Percentiles rank a stretch among this genome's conserved stretches.
Conservation (phyloP, 441 rosid genomes). For the Erodium trifolium region DNA sequence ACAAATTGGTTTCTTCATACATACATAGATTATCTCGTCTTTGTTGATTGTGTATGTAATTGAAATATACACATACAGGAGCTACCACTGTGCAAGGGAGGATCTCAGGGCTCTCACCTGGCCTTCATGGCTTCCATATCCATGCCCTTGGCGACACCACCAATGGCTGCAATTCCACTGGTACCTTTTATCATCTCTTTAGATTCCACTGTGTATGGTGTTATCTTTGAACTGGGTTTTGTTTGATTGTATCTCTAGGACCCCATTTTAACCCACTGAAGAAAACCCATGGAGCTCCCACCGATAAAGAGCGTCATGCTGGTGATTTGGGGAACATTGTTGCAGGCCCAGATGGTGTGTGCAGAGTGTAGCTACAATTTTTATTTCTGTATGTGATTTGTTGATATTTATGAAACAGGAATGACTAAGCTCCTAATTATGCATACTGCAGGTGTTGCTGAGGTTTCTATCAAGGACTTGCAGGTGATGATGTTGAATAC, state of each 20-base stretch:
- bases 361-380: too few relatives aligned
- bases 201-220: too few relatives aligned
- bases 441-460: constrained; percentile 38
- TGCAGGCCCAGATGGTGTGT: constrained; percentile 34
- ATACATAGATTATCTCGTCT: background rate
- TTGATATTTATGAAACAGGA: background rate
- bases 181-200: constrained; percentile 10
- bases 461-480: constrained; percentile 31
- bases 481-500: constrained; percentile 26
- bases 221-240: background rate
- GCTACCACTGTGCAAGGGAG: constrained; percentile 31
- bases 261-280: constrained; percentile 43
- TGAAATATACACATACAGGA: constrained; percentile 19
- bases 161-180: constrained; percentile 42
- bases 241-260: constrained; percentile 20
- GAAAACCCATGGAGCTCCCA: constrained; percentile 36
- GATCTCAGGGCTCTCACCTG: constrained; percentile 32
- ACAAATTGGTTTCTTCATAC: too few relatives aligned
- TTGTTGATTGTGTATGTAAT: background rate
- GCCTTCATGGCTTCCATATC: constrained; percentile 35
- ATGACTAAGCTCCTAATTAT: background rate
- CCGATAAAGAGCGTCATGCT: constrained; percentile 36
- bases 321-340: constrained; percentile 46
- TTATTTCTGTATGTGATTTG: constrained; percentile 1
- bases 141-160: constrained; percentile 37